phyloP scores from a whole-genome alignment of 352 stramenopile species.

The Phytophthora rubi region DNA sequence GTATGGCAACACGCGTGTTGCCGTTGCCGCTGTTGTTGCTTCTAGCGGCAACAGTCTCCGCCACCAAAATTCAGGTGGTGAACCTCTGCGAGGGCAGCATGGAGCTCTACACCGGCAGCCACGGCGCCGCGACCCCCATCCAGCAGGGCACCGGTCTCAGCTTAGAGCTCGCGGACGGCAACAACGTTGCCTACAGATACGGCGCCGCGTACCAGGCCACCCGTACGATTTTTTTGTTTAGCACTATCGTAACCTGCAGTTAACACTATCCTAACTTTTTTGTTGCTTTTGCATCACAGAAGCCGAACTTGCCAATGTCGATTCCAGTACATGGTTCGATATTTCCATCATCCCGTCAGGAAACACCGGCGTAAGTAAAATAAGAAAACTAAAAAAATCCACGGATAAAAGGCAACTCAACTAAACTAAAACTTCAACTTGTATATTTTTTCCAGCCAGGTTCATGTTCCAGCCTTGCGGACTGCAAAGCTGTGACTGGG shows the following conservation, averaged over 20 bases:
- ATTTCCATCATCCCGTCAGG: constrained; percentile 82
- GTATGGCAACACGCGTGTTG: constrained; percentile 15
- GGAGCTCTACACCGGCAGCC: constrained; percentile 41
- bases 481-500: constrained; percentile 68
- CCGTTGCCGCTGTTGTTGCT: constrained; percentile 3
- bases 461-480: constrained; percentile 57
- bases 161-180: constrained; percentile 34
- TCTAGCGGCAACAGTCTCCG: constrained; percentile 8
- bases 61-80: constrained; percentile 46
- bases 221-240: constrained; percentile 18
- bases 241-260: constrained; percentile 6
- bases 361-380: constrained; percentile 37
- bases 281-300: constrained; percentile 34
- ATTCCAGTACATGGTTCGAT: constrained; percentile 66
- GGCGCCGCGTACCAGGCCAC: constrained; percentile 40
- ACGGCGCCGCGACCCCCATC: constrained; percentile 29
- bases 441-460: constrained; percentile 43
- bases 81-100: constrained; percentile 52
- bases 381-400: neutral
- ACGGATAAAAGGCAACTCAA: constrained; percentile 11
- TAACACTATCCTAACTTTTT: constrained; percentile 7
- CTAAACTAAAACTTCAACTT: constrained; percentile 3
- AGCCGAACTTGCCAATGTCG: constrained; percentile 71
- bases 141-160: constrained; percentile 15
- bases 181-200: constrained; percentile 42